Evolutionary conservation across 352 stramenopile genomes (phyloP), one percentile per base, ranked within the genome.

Genomic region (Aphanomyces cochlioides): DNA sequence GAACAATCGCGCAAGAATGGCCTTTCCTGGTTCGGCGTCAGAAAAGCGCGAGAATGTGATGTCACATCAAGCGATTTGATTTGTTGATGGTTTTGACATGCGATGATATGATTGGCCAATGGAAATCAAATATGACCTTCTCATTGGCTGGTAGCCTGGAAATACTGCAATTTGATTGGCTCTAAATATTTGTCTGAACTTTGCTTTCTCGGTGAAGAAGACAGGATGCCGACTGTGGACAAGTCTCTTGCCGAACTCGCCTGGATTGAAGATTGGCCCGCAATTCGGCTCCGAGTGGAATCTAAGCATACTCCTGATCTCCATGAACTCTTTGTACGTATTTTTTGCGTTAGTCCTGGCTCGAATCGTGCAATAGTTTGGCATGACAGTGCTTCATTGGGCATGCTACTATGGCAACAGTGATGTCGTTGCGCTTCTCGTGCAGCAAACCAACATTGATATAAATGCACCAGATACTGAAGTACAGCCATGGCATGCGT

Each of bases 311-410:
- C 15, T 10, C 21, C 7, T 2, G 37, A 56, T 37, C 38, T 67
- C 7, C 45, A 67, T 37, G 60, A 63, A 21, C 43, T 37, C 37
- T 67, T 67, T 57, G 60, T 67, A 67, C 19, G 28, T 63, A 10
- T 13, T 7, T 63, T 19, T 5, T 0, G 3, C n/a, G 6, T 17
- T 10, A 21, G 17, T 28, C 7, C 17, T 21, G 47, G 47, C 47
- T 54, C 47, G 47, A 21, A n/a, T n/a, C 41, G 15, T 28, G 15
- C 38, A 12, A 7, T 67, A 67, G 60, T 67, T 67, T 67, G 60
- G 60, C 43, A 56, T 54, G 47, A 67, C 19, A 15, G 60, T 37
- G 34, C 60, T 67, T 13, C 60, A 67, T 12, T 67, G 60, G 60
- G 60, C 60, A 13, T 19, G n/a, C 17, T 67, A 56, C 7, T 37